Evolutionary conservation across 352 stramenopile species (phyloP).

Genomic region (Paralagenidium karlingii): DNA sequence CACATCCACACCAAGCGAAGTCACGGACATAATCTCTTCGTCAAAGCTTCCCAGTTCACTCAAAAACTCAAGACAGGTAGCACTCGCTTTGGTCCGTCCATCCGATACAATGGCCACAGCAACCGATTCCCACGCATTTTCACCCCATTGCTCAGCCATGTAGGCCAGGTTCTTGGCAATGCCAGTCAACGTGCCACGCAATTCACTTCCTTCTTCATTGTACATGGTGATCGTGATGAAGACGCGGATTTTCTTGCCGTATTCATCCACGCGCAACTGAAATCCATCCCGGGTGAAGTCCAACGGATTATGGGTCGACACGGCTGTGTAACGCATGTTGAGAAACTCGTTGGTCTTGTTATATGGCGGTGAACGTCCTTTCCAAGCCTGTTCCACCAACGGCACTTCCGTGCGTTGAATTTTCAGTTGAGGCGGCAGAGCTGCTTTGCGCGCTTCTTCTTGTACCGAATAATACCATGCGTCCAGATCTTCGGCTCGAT

Average conservation of each 20-base stretch:
- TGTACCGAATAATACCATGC: constrained; percentile 28
- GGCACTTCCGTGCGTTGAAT: constrained; percentile 29
- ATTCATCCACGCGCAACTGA: constrained; percentile 18
- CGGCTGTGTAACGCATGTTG: constrained; percentile 30
- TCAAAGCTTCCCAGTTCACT: constrained; percentile 23
- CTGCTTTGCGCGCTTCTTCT: constrained; percentile 17
- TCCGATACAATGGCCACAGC: constrained; percentile 25
- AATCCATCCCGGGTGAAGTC: constrained; percentile 27
- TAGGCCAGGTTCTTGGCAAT: constrained; percentile 22
- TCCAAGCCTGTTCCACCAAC: constrained; percentile 24
- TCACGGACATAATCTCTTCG: constrained; percentile 41
- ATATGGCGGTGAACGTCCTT: constrained; percentile 12
- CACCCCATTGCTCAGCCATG: constrained; percentile 26
- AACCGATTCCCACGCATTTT: constrained; percentile 23
- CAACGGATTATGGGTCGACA: constrained; percentile 27
- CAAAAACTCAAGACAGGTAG: constrained; percentile 23
- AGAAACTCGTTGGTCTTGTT: constrained; percentile 20
- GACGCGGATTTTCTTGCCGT: constrained; percentile 19
- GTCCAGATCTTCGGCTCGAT: constrained; percentile 27
- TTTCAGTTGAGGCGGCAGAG: constrained; percentile 16
- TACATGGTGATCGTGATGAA: constrained; percentile 43
- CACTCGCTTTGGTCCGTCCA: constrained; percentile 23
- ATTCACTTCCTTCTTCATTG: constrained; percentile 28
- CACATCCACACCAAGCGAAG: constrained; percentile 21
- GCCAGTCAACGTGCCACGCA: constrained; percentile 21